Percentiles rank a stretch among this genome's conserved stretches.
These are phyloP conservation scores for Blechomonas ayalai DNA, from an alignment of 208 protist species.

Conservation along the genomic window DNA sequence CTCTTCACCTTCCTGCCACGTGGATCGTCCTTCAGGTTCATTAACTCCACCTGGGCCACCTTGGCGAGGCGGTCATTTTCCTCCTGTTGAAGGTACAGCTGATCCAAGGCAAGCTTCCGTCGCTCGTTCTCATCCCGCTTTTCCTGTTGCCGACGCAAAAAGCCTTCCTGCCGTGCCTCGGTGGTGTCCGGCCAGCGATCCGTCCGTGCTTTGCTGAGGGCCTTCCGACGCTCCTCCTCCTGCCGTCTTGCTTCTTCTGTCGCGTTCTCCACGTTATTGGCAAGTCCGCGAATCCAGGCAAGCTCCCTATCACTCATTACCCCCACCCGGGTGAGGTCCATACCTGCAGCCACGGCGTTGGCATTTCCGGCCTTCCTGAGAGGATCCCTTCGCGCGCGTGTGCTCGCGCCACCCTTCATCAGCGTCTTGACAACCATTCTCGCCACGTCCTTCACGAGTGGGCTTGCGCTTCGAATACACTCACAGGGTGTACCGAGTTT, in stretches of 20 bases:
- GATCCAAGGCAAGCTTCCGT: slow-evolving; percentile 46
- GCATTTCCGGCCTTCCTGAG: slow-evolving; percentile 58
- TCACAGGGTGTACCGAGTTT: no score
- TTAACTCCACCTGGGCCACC: slow-evolving; percentile 35
- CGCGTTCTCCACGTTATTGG: slow-evolving; percentile 10
- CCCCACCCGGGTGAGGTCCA: slow-evolving; percentile 39
- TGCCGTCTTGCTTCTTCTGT: slow-evolving; percentile 12
- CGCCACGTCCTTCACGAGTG: no score
- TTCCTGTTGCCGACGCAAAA: slow-evolving; percentile 28
- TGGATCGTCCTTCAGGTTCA: slow-evolving; percentile 62
- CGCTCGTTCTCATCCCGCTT: slow-evolving; percentile 45
- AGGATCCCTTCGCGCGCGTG: slow-evolving; percentile 58
- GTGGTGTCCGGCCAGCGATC: slow-evolving; percentile 64
- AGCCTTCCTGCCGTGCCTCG: slow-evolving; percentile 49
- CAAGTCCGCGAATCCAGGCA: slow-evolving; percentile 45
- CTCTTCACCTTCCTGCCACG: slow-evolving; percentile 57
- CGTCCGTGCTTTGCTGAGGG: slow-evolving; percentile 31
- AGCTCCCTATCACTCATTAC: slow-evolving; percentile 75
- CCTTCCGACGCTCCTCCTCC: slow-evolving; percentile 25
- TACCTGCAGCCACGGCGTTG: slow-evolving; percentile 75
- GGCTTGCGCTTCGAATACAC: no score
- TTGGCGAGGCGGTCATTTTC: slow-evolving; percentile 43
- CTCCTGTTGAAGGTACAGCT: slow-evolving; percentile 45
- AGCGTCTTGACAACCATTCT: no score
- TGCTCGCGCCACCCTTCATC: slow-evolving; percentile 11